Base-by-base conservation (phyloP, 1,139 yeast genomes). In the Meyerozyma sp. region DNA sequence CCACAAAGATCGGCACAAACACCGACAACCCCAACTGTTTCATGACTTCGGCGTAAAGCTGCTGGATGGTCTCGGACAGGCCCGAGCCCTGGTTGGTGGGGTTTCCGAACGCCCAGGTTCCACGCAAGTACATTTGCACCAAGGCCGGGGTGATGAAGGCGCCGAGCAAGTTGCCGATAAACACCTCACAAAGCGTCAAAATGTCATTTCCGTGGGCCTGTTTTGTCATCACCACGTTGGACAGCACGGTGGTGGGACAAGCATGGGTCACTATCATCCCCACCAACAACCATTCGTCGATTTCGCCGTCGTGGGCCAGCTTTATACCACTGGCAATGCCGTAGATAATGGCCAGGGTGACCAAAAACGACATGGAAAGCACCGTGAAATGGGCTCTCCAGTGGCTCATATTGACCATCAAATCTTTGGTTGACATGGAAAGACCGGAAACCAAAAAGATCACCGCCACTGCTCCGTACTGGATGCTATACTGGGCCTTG, bases 151-250 rank as follows among this genome's bases (percentile, higher is more conserved):
- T 85, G 25, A 90, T 70, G 54, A 89, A 89, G 0, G 95, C 94
- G 4, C 96, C 96, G 35, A 88, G 58, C 40, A 89, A 59, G 57
- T 90, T 89, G 2, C 96, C 96, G 38, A 89, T 75, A 46, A 88
- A 81, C 18, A 89, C 96, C 58, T 88, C 95, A 61, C 94, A 84
- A 11, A 88, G 68, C 20, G 95, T 84, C 44, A 89, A 66, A 23
- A 86, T 67, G 49, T 81, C 91, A 60, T 88, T 87, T 6, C 96
- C 96, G 53, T 83, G 82, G 0, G 95, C 91, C 45, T 73, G 75
- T 43, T 77, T 77, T n/a, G 97, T 89, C 96, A 89, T 88, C 25
- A 89, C 91, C 40, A 89, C 96, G 59, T 89, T 89, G 4, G 91
- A 89, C 0, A 93, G 81, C 16, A 89, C 95, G 0, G 96, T 89